Evolutionary conservation across 345 rosid species (phyloP).

Genomic region (Citrus medica): DNA sequence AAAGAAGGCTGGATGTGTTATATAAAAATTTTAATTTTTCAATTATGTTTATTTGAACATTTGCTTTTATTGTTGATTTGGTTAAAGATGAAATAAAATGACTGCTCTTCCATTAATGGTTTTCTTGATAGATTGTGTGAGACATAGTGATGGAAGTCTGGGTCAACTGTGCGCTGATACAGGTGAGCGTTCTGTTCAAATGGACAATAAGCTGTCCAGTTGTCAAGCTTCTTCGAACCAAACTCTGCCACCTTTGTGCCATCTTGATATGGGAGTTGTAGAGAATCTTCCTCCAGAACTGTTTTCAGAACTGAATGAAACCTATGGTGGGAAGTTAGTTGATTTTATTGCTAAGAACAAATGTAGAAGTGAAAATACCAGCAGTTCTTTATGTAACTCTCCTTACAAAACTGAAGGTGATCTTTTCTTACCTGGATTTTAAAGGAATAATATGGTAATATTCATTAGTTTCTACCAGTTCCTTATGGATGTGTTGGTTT

Average conservation of each 20-base stretch:
- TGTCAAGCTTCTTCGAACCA: conserved; percentile 25
- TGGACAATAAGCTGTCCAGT: conserved; percentile 25
- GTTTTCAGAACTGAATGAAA: conserved; percentile 73
- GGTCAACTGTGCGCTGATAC: conserved; percentile 23
- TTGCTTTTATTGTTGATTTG: background rate
- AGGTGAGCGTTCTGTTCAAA: conserved; percentile 32
- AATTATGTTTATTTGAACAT: background rate
- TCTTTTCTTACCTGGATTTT: conserved; percentile 7
- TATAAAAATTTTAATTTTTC: background rate
- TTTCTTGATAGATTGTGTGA: conserved; percentile 41
- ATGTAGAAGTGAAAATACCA: conserved; percentile 32
- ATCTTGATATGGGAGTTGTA: conserved; percentile 80
- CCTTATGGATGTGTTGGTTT: conserved; percentile 8
- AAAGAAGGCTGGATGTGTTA: background rate
- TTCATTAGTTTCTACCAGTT: background rate
- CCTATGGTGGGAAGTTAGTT: conserved; percentile 68
- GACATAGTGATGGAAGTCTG: conserved; percentile 29
- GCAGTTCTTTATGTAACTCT: conserved; percentile 18
- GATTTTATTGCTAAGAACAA: conserved; percentile 51
- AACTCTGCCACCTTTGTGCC: conserved; percentile 57
- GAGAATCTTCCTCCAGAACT: conserved; percentile 84
- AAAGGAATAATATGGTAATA: background rate
- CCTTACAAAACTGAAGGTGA: conserved; percentile 34
- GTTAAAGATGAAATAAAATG: background rate
- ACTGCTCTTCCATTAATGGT: conserved; percentile 6